Conservation (phyloP, 2,329 filamentous ascomycete species). For the Penicillium palitans region DNA sequence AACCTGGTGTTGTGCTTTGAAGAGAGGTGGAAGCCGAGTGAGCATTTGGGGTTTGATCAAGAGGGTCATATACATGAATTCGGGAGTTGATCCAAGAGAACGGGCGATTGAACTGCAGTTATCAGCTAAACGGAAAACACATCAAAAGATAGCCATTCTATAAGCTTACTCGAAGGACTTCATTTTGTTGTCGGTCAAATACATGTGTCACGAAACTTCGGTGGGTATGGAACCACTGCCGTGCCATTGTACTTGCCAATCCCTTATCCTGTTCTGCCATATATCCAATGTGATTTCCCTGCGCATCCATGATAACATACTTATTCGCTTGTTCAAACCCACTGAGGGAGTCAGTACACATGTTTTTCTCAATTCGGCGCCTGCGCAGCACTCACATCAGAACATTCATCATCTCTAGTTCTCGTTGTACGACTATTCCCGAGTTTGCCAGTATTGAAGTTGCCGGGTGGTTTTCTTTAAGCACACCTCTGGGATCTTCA, state of each 20-base stretch:
- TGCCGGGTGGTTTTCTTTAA: slow-evolving; percentile 60
- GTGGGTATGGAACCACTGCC: slow-evolving; percentile 63
- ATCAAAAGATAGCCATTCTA: neutral
- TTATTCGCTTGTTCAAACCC: slow-evolving; percentile 68
- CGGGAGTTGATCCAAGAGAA: slow-evolving; percentile 64
- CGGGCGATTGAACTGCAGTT: slow-evolving; percentile 57
- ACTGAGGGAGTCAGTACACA: slow-evolving; percentile 25
- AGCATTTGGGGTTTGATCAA: slow-evolving; percentile 36
- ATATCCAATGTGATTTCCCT: slow-evolving; percentile 64
- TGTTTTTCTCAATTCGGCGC: neutral
- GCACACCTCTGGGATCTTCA: slow-evolving; percentile 59
- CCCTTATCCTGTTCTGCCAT: slow-evolving; percentile 65
- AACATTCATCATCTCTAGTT: slow-evolving; percentile 66
- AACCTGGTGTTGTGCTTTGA: slow-evolving; percentile 47
- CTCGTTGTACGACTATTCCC: slow-evolving; percentile 61
- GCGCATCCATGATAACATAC: slow-evolving; percentile 65
- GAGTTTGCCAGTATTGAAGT: slow-evolving; percentile 60
- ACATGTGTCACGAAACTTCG: slow-evolving; percentile 65
- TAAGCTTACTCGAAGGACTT: slow-evolving; percentile 54
- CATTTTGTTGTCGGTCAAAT: slow-evolving; percentile 61
- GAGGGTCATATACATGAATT: slow-evolving; percentile 58
- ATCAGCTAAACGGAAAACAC: slow-evolving; percentile 11
- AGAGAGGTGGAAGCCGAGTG: slow-evolving; percentile 46
- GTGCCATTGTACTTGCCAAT: slow-evolving; percentile 55
- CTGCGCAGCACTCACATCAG: slow-evolving; percentile 47